Base-by-base conservation (phyloP, 306 rosid genomes). In the Adenanthera pavonina region DNA sequence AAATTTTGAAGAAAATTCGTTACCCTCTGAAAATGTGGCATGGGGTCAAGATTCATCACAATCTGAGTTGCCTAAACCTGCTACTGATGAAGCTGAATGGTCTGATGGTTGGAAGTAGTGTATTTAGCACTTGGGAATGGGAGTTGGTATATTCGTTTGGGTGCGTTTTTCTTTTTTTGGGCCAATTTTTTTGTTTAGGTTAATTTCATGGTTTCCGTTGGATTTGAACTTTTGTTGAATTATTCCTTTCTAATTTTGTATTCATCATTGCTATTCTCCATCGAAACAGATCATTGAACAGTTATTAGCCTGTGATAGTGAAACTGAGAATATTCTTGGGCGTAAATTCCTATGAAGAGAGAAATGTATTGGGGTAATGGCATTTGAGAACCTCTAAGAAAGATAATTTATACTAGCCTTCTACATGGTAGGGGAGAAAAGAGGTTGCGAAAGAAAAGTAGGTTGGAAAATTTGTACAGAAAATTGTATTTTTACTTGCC, bases 81-180 rank as follows among this genome's bases (percentile, higher is more conserved):
- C 25, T 19, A 80, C 77, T 0, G 85, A 90, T 75, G 96, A 93
- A 83, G 90, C 84, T 60, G 97, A 92, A 74, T 93, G 97, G 98
- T 88, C 94, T 72, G 99, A 93, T 87, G 96, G 96, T 72, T 90
- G 99, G 97, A 91, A 91, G 84, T 86, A 82, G 77, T 56, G 78
- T 74, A 69, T 75, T 33, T 53, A 74, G 65, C 61, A 44, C 52
- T 53, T 59, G 1, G n/a, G 66, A 40, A 68, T 54, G 57, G 25
- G 25, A 38, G 15, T 54, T 43, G 46, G 62, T 60, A 80, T 57
- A 43, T 46, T 2, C 2, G 49, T 67, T 38, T 20, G 4, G 30
- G 40, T 15, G 30, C 2, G 3, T 40, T 40, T 40, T 5, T 5
- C 43, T 5, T 5, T 5, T 40, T 40, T 40, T 3, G 1, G 62